Base-by-base conservation (phyloP, 306 rosid species). In the Castanospermum australe region DNA sequence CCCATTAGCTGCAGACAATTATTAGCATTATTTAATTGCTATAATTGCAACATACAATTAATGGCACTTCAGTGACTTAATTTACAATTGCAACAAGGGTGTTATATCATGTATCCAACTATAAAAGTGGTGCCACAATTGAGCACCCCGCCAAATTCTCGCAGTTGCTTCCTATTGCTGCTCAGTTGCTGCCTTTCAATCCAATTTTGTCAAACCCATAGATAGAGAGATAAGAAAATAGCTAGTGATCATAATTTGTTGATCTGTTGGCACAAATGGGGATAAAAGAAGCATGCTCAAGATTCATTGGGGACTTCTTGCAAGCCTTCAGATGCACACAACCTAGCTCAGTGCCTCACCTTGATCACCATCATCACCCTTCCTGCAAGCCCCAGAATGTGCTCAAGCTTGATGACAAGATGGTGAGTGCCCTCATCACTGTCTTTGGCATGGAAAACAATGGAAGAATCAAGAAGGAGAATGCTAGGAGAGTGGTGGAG, bases 381-480 rank as follows among this genome's bases (percentile, higher is more conserved):
- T 6, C 15, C 6, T 52, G 76, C 82, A 77, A 70, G 50, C 24
- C 82, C n/a, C 69, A 77, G 18, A 77, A 60, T 24, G 77, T 71
- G 54, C 42, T 73, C 18, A 87, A 82, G 38, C 83, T 87, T 38
- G 89, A 92, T 36, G 93, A 84, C 20, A 65, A 84, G 47, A 82
- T 92, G 91, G 73, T 89, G 0, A 24, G 85, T 7, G 94, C 97
- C 22, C 89, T 94, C 36, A 86, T 92, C 38, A 90, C 92, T 0
- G 98, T 94, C 57, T 94, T 94, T 64, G 98, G 96, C 63, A 90
- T 94, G 98, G 84, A 89, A 76, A 84, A 50, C 80, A 87, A 92
- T 47, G 97, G 98, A 47, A 92, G 87, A 51, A 89, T 92, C 70
- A 91, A 87, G 92, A 94, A 89, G 83, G 94, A 92, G 39, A 94